Percentiles rank a stretch among this genome's conserved stretches.
Evolutionary conservation across 2,329 filamentous ascomycete species (phyloP).

Genomic region (Lachnellula hyalina): DNA sequence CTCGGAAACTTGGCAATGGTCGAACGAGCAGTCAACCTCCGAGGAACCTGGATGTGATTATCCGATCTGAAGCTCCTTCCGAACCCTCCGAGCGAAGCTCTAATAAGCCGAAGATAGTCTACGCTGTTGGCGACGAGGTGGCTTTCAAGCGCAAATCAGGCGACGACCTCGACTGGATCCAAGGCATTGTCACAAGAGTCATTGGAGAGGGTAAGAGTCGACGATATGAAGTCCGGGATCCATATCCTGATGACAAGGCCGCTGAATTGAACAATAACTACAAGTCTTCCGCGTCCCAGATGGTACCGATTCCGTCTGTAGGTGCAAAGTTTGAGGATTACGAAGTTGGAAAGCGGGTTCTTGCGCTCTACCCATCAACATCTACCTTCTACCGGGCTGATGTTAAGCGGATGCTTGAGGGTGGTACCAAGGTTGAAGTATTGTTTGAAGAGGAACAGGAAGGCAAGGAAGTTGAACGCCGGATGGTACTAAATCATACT

Average conservation of each 20-base stretch:
- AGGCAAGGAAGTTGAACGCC: slow-evolving; percentile 61
- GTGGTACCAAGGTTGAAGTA: slow-evolving; percentile 53
- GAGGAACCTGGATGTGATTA: slow-evolving; percentile 16
- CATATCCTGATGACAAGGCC: slow-evolving; percentile 67
- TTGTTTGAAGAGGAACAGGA: slow-evolving; percentile 79
- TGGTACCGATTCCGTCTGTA: slow-evolving; percentile 68
- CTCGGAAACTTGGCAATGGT: slow-evolving; percentile 22
- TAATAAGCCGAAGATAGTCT: slow-evolving; percentile 45
- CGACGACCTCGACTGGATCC: slow-evolving; percentile 61
- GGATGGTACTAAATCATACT: slow-evolving; percentile 69
- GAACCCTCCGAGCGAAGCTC: slow-evolving; percentile 20
- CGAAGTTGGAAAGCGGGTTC: slow-evolving; percentile 60
- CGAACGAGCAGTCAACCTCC: slow-evolving; percentile 30
- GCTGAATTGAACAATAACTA: slow-evolving; percentile 48
- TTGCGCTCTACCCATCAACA: slow-evolving; percentile 76
- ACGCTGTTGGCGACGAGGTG: slow-evolving; percentile 58
- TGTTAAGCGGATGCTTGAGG: slow-evolving; percentile 59
- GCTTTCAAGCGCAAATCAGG: slow-evolving; percentile 57
- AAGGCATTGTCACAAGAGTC: slow-evolving; percentile 72
- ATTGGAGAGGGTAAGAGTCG: slow-evolving; percentile 71
- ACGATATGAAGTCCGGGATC: slow-evolving; percentile 74
- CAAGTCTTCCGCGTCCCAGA: slow-evolving; percentile 65
- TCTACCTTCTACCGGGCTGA: slow-evolving; percentile 83
- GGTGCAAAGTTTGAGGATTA: slow-evolving; percentile 57
- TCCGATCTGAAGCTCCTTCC: slow-evolving; percentile 18